Base-by-base conservation (phyloP, 1,139 yeast species). In the Pichia sp. region DNA sequence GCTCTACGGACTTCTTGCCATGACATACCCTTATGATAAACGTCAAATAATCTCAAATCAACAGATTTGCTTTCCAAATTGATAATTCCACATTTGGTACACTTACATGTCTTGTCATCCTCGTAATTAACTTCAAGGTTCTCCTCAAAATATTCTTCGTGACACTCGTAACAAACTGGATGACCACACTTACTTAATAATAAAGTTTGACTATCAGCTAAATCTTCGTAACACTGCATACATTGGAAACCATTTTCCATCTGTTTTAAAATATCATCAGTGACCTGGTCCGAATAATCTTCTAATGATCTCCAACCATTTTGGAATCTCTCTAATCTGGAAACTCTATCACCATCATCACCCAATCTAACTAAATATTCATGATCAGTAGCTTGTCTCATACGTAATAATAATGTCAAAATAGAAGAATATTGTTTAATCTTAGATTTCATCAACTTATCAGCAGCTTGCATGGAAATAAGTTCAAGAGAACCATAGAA, bases 371-470 rank as follows among this genome's bases (percentile, higher is more conserved):
- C 93, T 48, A 93, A 70, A 57, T 77, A 83, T 37, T 83, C 80
- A 65, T 93, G 98, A 58, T 91, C 83, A 62, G 97, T 88, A 2
- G 96, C 94, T 67, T 93, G 98, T 52, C 99, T 75, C 57, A 93
- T 72, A 44, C 98, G 75, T 40, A 91, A 68, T 51, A 93, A 72
- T 58, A 91, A 68, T 0, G 90, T 83, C 57, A 93, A 75, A 48
- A 89, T 82, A 49, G 76, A 76, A 5, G 85, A 75, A 45, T 60
- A 54, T 2, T 53, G 14, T 66, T 45, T 49, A 5, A 38, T 42
- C 22, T 33, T 61, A 1, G 65, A 58, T n/a, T 63, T 57, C 60
- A 84, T 63, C 54, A 81, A 68, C 50, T 67, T 72, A 53, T 71
- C 69, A 1, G 94, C 94, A 45, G 76, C 69, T 40, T 67, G 67